A percentile compares a stretch with the other conserved stretches of the same genome.
Conservation (phyloP, 1,139 yeast species). For the Geotrichum siamense region DNA sequence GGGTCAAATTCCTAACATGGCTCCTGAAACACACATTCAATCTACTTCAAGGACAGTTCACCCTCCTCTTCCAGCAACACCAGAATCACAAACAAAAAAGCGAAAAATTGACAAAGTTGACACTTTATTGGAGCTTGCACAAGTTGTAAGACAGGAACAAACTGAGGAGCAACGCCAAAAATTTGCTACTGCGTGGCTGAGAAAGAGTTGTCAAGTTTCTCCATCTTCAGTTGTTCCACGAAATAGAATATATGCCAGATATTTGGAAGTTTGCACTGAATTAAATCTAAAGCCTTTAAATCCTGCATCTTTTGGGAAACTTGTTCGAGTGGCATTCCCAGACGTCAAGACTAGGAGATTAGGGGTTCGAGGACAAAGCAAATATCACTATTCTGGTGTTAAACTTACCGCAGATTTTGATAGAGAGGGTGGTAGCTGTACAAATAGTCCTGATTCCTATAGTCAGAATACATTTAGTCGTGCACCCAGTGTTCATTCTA, state of each 20-base stretch:
- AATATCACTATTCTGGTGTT: slow-evolving; percentile 87
- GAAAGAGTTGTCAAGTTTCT: slow-evolving; percentile 58
- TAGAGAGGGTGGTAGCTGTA: slow-evolving; percentile 5
- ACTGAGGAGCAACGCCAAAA: slow-evolving; percentile 67
- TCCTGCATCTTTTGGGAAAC: slow-evolving; percentile 83
- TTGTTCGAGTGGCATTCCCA: slow-evolving; percentile 70
- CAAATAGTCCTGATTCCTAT: slow-evolving; percentile 21
- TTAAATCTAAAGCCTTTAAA: slow-evolving; percentile 62
- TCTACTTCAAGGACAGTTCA: slow-evolving; percentile 16
- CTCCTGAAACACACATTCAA: neutral
- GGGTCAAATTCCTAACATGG: slow-evolving; percentile 6
- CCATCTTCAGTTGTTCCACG: slow-evolving; percentile 76
- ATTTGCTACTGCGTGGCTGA: slow-evolving; percentile 75
- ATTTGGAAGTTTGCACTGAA: slow-evolving; percentile 65
- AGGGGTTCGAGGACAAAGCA: slow-evolving; percentile 84
- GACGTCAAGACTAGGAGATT: slow-evolving; percentile 70
- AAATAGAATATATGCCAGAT: slow-evolving; percentile 72
- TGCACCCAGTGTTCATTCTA: slow-evolving; percentile 4
- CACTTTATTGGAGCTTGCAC: slow-evolving; percentile 48
- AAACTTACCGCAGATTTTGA: slow-evolving; percentile 48
- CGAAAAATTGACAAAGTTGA: slow-evolving; percentile 39
- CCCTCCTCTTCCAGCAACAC: slow-evolving; percentile 18
- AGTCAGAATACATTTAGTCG: slow-evolving; percentile 1
- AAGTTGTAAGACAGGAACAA: slow-evolving; percentile 44
- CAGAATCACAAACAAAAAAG: slow-evolving; percentile 29